phyloP scores from a whole-genome alignment of 2,329 filamentous ascomycete species.

The Tolypocladium guangdongense region DNA sequence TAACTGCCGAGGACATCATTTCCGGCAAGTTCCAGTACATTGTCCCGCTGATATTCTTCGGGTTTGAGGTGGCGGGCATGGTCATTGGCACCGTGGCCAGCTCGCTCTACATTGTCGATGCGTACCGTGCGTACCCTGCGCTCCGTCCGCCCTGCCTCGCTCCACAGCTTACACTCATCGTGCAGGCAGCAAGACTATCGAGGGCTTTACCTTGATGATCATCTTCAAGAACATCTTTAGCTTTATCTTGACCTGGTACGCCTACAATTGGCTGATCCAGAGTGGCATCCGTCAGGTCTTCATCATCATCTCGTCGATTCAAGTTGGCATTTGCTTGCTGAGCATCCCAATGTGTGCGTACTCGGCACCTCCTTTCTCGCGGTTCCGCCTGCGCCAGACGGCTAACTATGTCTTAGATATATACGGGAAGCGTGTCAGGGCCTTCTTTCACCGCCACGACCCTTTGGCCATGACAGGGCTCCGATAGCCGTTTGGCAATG shows the following conservation, averaged over 20 bases:
- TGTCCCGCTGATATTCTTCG: slow-evolving; percentile 72
- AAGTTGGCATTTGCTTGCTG: slow-evolving; percentile 64
- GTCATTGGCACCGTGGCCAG: slow-evolving; percentile 81
- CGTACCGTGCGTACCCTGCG: slow-evolving; percentile 55
- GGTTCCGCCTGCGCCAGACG: background rate
- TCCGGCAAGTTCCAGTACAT: slow-evolving; percentile 53
- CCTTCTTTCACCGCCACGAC: slow-evolving; percentile 67
- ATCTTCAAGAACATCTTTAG: slow-evolving; percentile 95
- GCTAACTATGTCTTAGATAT: slow-evolving; percentile 43
- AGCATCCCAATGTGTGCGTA: slow-evolving; percentile 71
- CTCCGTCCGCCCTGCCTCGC: background rate
- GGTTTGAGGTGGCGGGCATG: slow-evolving; percentile 77
- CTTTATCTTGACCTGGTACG: slow-evolving; percentile 73
- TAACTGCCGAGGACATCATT: slow-evolving; percentile 52
- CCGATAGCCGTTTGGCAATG: slow-evolving; percentile 6
- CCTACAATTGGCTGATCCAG: slow-evolving; percentile 69
- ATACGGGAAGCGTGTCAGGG: slow-evolving; percentile 66
- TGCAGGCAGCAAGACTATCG: slow-evolving; percentile 65
- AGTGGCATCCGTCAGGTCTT: slow-evolving; percentile 55
- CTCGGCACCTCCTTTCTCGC: background rate
- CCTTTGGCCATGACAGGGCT: slow-evolving; percentile 36
- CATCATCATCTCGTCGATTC: slow-evolving; percentile 61
- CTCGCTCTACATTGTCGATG: slow-evolving; percentile 84
- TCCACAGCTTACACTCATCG: slow-evolving; percentile 2
- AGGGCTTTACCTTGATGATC: slow-evolving; percentile 80